phyloP scores from a whole-genome alignment of 108 stramenopile genomes.

The Mediolabrus comicus region DNA sequence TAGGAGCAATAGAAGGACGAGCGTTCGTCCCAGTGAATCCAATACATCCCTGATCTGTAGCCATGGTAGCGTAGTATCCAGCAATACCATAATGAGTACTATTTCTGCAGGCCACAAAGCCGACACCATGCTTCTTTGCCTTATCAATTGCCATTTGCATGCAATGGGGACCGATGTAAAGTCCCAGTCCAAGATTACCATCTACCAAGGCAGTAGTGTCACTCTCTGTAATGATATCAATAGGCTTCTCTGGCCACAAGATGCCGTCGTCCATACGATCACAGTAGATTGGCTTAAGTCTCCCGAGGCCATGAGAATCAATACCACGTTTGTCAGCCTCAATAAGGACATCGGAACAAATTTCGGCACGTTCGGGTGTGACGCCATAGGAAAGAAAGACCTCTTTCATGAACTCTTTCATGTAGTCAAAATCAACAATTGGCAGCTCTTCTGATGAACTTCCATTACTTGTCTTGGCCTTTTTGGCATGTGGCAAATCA shows the following conservation, averaged over 20 bases:
- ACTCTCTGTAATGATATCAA: constrained; percentile 52
- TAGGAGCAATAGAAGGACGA: constrained; percentile 65
- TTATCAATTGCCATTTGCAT: constrained; percentile 74
- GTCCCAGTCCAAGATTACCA: constrained; percentile 61
- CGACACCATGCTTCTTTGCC: constrained; percentile 65
- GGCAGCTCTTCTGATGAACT: constrained; percentile 35
- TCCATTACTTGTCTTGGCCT: constrained; percentile 22
- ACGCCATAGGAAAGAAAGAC: constrained; percentile 59
- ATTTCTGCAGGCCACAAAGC: constrained; percentile 59
- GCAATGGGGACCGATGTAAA: constrained; percentile 70
- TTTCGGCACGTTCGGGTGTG: constrained; percentile 48
- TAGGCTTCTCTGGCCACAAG: constrained; percentile 51
- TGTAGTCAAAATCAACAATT: constrained; percentile 57
- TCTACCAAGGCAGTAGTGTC: constrained; percentile 55
- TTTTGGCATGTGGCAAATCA: constrained; percentile 38
- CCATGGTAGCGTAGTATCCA: constrained; percentile 74
- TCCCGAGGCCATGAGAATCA: constrained; percentile 63
- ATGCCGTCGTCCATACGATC: constrained; percentile 67
- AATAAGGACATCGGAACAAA: constrained; percentile 62
- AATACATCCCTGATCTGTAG: constrained; percentile 57
- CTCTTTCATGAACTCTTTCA: constrained; percentile 66
- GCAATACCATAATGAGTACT: constrained; percentile 71
- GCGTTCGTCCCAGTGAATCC: constrained; percentile 71
- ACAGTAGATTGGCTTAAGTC: constrained; percentile 72
- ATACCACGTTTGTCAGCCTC: constrained; percentile 70